phyloP scores from a whole-genome alignment of 306 rosid species.

The Mucuna pruriens region DNA sequence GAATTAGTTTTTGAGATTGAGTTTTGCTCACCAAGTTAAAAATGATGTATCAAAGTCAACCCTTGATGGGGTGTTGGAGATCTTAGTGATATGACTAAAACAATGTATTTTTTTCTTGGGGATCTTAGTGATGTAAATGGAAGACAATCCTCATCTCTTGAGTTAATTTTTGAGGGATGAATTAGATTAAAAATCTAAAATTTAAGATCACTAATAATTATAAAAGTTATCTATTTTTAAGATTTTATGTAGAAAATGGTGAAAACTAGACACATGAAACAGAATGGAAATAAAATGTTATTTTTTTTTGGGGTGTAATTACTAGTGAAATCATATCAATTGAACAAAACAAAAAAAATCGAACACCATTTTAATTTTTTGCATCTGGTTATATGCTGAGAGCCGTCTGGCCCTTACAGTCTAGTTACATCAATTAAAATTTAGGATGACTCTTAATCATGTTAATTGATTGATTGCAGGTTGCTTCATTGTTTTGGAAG shows the following conservation, averaged over 20 bases:
- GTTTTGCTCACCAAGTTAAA: no score
- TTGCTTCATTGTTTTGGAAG: conserved; percentile 44
- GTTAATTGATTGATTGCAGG: conserved; percentile 48
- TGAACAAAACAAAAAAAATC: background rate
- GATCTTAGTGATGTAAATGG: no score
- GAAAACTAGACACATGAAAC: background rate
- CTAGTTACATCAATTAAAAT: background rate
- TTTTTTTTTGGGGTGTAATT: background rate
- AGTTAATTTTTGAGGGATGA: no score
- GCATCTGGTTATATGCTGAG: background rate
- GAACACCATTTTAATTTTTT: background rate
- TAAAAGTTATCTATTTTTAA: background rate
- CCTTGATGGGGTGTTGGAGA: no score
- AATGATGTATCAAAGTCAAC: no score
- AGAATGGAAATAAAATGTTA: background rate
- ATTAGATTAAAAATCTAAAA: no score
- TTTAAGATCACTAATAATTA: background rate
- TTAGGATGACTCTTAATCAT: background rate
- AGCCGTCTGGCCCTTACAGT: no score
- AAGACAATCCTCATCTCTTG: no score
- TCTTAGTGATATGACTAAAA: no score
- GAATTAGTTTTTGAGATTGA: no score
- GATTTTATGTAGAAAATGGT: background rate
- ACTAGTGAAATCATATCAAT: background rate
- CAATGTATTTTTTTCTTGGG: no score